Percentiles rank a stretch among this genome's conserved stretches.
Evolutionary conservation across 129 eudicot genomes (phyloP).

Genomic region (Arctium minus): DNA sequence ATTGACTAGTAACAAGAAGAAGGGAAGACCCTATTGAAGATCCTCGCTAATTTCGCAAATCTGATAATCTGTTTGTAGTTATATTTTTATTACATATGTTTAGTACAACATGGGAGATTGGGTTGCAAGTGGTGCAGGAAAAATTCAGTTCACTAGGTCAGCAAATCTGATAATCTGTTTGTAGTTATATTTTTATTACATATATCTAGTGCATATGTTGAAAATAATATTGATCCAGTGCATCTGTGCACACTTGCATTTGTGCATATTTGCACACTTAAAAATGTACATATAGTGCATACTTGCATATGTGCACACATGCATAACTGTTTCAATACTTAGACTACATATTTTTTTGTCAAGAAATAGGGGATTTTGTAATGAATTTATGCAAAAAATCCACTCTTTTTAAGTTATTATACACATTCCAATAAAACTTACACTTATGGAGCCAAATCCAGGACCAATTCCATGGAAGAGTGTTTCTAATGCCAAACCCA

Average conservation of each 20-base stretch:
- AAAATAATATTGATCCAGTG: too few relatives aligned
- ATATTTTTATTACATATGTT: background rate
- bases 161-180: background rate
- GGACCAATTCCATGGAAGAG: constrained; percentile 27
- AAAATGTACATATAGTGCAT: too few relatives aligned
- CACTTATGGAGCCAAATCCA: constrained; percentile 34
- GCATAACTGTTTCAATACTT: too few relatives aligned
- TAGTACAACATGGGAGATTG: background rate
- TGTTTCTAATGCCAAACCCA: constrained; percentile 32
- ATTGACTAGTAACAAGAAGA: too few relatives aligned
- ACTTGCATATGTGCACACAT: too few relatives aligned
- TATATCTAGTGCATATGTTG: background rate
- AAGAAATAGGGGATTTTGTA: too few relatives aligned
- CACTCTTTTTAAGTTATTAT: background rate
- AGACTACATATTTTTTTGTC: too few relatives aligned
- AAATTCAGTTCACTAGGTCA: background rate
- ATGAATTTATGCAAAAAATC: too few relatives aligned
- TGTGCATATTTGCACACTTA: too few relatives aligned
- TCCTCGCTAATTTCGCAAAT: background rate
- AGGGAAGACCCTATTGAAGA: too few relatives aligned
- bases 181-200: background rate
- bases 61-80: background rate
- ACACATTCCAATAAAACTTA: background rate
- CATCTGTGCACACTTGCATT: too few relatives aligned
- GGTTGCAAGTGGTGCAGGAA: background rate